Base-by-base conservation (phyloP, 371 early-diverging fungal species). In the Mucor velutinosus region DNA sequence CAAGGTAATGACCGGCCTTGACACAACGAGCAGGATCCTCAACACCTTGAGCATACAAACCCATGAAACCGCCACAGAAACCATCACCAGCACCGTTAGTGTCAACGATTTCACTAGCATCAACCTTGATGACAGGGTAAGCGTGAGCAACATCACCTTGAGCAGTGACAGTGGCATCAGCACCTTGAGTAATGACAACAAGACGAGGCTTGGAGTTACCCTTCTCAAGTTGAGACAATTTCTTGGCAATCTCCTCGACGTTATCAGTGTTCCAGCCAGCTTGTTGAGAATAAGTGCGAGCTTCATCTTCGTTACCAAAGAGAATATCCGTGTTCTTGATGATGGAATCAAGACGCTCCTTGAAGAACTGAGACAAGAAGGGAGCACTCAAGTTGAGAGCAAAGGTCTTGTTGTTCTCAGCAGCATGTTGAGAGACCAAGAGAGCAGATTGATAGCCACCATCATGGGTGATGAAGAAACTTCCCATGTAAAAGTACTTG, bases 71-170 rank as follows among this genome's bases (percentile, higher is more conserved):
- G 69, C 96, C 98, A 69, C 89, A 91, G 87, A 97, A 98, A 59
- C 94, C 97, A 82, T 98, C 98, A 75, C 98, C 97, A 71, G 96
- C 97, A 74, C 97, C 98, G 82, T 98, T 98, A 75, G 96, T 94
- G 78, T 98, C 98, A 57, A 94, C 94, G 66, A 98, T 95, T 67
- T 95, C 88, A 55, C 79, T 72, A 33, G 65, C 71, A 17, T 79
- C 79, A 55, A 94, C 89, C 72, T 86, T 81, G 70, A 86, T 83
- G 65, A 96, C 90, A 35, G 94, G 91, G 86, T 83, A 94, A 59
- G 78, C 79, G 37, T 83, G 73, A 51, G 86, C 75, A 55, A 76
- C 76, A 64, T 90, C 89, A 71, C 85, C 85, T 51, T 77, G 59
- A 67, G 89, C 94, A 63, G 93, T 90, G 62, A 95, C 81, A 70